These are phyloP conservation scores for Daldinia eschscholtzii DNA, from an alignment of 2,329 filamentous ascomycete genomes.

Conservation along the genomic window DNA sequence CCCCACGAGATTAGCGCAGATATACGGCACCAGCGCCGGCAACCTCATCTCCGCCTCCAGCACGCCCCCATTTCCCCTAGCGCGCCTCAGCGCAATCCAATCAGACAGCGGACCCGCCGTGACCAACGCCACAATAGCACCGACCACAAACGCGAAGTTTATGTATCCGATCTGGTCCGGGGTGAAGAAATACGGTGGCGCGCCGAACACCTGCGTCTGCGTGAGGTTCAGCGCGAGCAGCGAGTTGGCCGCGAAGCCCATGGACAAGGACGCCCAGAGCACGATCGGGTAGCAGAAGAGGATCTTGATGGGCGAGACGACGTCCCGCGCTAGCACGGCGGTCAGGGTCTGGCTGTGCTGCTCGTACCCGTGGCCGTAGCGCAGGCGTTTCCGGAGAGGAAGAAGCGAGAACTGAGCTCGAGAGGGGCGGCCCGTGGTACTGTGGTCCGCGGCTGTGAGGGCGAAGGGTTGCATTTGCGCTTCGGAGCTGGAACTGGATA, in stretches of 20 bases:
- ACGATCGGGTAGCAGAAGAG: constrained; percentile 51
- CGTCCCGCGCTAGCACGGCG: constrained; percentile 44
- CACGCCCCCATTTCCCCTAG: constrained; percentile 57
- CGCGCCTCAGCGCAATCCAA: constrained; percentile 55
- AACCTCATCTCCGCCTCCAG: constrained; percentile 62
- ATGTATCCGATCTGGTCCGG: constrained; percentile 60
- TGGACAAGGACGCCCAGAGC: constrained; percentile 47
- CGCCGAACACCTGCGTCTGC: constrained; percentile 60
- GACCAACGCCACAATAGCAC: constrained; percentile 56
- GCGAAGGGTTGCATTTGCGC: constrained; percentile 1
- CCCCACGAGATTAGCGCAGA: constrained; percentile 58
- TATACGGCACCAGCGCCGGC: constrained; percentile 58
- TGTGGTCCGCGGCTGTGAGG: constrained; percentile 30
- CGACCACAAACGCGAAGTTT: constrained; percentile 61
- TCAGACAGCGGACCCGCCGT: constrained; percentile 60
- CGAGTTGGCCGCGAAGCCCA: constrained; percentile 51
- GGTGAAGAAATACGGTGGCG: constrained; percentile 60
- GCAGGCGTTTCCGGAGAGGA: constrained; percentile 35
- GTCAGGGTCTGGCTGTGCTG: not conserved
- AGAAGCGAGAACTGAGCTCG: constrained; percentile 48
- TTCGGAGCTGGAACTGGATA: constrained; percentile 27
- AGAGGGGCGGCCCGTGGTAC: constrained; percentile 41
- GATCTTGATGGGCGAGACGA: constrained; percentile 49
- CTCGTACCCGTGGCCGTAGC: constrained; percentile 10
- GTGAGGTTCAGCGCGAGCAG: constrained; percentile 65